Percentiles rank a stretch among this genome's conserved stretches.
Conservation (phyloP, 108 stramenopile species). For the Pseudonitzschia multiseries region DNA sequence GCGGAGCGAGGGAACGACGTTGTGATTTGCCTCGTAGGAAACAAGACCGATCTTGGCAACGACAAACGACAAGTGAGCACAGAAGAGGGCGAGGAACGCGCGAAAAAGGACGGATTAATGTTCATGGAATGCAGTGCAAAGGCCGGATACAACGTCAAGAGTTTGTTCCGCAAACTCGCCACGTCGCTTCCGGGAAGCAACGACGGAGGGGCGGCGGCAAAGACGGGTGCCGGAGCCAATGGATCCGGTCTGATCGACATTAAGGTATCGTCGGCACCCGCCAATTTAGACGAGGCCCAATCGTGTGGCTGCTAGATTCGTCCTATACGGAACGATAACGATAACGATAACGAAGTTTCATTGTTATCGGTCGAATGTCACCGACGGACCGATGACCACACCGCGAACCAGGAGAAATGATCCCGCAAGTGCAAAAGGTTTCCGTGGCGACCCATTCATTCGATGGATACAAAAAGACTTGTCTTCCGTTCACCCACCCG, state of each 20-base stretch:
- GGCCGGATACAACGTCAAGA: conserved; percentile 97
- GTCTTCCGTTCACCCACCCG: neutral
- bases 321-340: neutral
- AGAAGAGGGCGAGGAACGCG: conserved; percentile 97
- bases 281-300: conserved; percentile 86
- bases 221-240: conserved; percentile 39
- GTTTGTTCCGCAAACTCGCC: conserved; percentile 96
- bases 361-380: too few relatives aligned
- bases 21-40: conserved; percentile 97
- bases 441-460: too few relatives aligned
- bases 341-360: neutral
- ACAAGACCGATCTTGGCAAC: conserved; percentile 97
- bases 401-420: too few relatives aligned
- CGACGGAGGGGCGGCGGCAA: conserved; percentile 52
- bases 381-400: too few relatives aligned
- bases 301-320: conserved; percentile 75
- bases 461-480: neutral
- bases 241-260: conserved; percentile 92
- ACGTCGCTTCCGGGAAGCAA: conserved; percentile 93
- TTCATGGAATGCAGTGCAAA: conserved; percentile 99
- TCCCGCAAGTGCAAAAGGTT: too few relatives aligned
- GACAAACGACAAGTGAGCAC: conserved; percentile 95
- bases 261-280: conserved; percentile 88
- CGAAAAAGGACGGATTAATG: conserved; percentile 90
- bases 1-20: conserved; percentile 97